These are phyloP conservation scores for Colletotrichum sublineola DNA, from an alignment of 2,329 filamentous ascomycete genomes.

Conservation along the genomic window DNA sequence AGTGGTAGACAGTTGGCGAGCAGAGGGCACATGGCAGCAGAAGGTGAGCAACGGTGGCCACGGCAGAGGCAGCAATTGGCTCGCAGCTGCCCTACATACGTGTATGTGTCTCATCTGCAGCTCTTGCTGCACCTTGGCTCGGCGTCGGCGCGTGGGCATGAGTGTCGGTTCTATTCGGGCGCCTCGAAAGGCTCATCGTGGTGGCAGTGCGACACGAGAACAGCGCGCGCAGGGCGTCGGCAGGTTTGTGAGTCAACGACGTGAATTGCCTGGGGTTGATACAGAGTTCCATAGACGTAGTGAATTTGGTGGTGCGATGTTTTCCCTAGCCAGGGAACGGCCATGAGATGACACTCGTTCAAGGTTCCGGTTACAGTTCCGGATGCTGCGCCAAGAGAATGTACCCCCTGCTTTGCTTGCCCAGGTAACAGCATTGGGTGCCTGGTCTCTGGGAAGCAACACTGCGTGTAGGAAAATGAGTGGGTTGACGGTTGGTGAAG, in stretches of 20 bases:
- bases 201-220: constrained; percentile 30
- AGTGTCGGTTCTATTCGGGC: constrained; percentile 14
- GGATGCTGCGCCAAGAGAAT: constrained; percentile 5
- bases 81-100: constrained; percentile 36
- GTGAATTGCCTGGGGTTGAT: not conserved
- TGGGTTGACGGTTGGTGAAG: constrained; percentile 9
- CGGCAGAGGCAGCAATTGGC: constrained; percentile 26
- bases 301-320: not conserved
- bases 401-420: constrained; percentile 10
- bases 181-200: constrained; percentile 5
- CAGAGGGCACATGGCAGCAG: constrained; percentile 14
- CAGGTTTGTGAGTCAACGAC: constrained; percentile 6
- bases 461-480: not conserved
- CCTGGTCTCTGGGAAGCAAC: constrained; percentile 17
- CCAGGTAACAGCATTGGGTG: not conserved
- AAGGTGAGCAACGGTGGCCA: constrained; percentile 2
- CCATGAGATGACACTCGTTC: constrained; percentile 9
- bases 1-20: no score
- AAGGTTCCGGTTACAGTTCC: constrained; percentile 23
- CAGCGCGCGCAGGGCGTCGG: constrained; percentile 18
- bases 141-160: constrained; percentile 25
- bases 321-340: not conserved
- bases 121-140: constrained; percentile 23
- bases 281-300: not conserved
- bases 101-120: constrained; percentile 39